These are phyloP conservation scores for Alternaria metachromatica DNA, from an alignment of 2,329 filamentous ascomycete species.

Conservation along the genomic window DNA sequence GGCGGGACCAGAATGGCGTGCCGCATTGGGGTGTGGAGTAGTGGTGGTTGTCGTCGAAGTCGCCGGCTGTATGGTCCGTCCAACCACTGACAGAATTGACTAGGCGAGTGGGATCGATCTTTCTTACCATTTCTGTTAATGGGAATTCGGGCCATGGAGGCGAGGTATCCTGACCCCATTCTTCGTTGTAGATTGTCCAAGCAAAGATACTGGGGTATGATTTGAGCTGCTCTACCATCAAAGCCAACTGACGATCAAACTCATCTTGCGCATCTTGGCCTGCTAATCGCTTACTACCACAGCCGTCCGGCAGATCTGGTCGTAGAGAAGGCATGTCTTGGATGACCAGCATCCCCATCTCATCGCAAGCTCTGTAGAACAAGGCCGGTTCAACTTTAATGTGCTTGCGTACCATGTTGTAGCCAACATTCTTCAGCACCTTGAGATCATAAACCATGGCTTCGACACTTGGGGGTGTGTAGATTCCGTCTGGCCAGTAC, in stretches of 20 bases:
- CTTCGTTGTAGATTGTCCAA: slow-evolving; percentile 76
- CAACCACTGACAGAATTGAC: slow-evolving; percentile 70
- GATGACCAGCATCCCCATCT: slow-evolving; percentile 69
- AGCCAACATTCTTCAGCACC: slow-evolving; percentile 68
- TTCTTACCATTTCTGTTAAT: slow-evolving; percentile 62
- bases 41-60: slow-evolving; percentile 72
- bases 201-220: slow-evolving; percentile 70
- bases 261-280: slow-evolving; percentile 63
- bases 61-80: slow-evolving; percentile 71
- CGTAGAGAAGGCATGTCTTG: slow-evolving; percentile 73
- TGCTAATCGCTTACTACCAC: slow-evolving; percentile 21
- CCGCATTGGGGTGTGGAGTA: slow-evolving; percentile 76
- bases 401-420: slow-evolving; percentile 76
- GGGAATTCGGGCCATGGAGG: slow-evolving; percentile 61
- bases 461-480: slow-evolving; percentile 69
- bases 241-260: slow-evolving; percentile 68
- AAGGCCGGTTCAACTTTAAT: slow-evolving; percentile 72
- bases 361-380: slow-evolving; percentile 72
- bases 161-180: slow-evolving; percentile 62
- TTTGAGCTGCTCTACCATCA: slow-evolving; percentile 68
- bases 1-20: slow-evolving; percentile 68
- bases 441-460: slow-evolving; percentile 72
- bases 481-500: slow-evolving; percentile 73
- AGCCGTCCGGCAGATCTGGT: slow-evolving; percentile 22
- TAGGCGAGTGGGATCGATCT: slow-evolving; percentile 68